Base-by-base conservation (phyloP, 2,329 filamentous ascomycete species). In the Fusarium robinianum region DNA sequence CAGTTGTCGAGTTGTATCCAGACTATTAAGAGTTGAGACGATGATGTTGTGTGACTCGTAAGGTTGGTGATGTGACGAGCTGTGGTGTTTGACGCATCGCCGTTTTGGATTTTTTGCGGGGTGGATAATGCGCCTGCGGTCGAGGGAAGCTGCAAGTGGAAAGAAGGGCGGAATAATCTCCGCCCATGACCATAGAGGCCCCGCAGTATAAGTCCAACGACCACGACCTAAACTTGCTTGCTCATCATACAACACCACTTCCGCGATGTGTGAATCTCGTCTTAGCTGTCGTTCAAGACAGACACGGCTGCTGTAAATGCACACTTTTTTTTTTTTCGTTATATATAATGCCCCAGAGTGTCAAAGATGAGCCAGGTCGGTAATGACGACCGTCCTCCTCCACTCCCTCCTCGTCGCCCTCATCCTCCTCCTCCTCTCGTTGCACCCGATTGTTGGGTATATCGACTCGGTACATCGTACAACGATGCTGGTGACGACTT, bases 51-150 rank as follows among this genome's bases (percentile, higher is more conserved):
- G 9, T n/a, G n/a, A 10, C 17, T 35, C 38, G 31, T 29, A 31
- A 43, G 24, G 39, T 6, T 40, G 24, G 9, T 38, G 14, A 16
- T 29, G 11, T 16, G 24, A 16, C 37, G 18, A 44, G n/a, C 41
- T 49, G 40, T 34, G 36, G 36, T 19, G 38, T 55, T 55, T 51
- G 41, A 43, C 24, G 23, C 38, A 52, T 46, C 49, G 48, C 41
- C 27, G 25, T 33, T 15, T 22, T 38, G 37, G 43, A 33, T 55
- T 60, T 58, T 56, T 58, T 51, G 53, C 50, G 57, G 55, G 53
- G 53, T 55, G 51, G 44, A 36, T 18, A 16, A 35, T 12, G 33
- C 8, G n/a, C 21, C 19, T 24, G 21, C 21, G 18, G 34, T 12
- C 11, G 6, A 9, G 16, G 16, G 18, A 21, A 9, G 10, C 8